Evolutionary conservation across 441 rosid genomes (phyloP).

Genomic region (Arabidopsis hybrid): DNA sequence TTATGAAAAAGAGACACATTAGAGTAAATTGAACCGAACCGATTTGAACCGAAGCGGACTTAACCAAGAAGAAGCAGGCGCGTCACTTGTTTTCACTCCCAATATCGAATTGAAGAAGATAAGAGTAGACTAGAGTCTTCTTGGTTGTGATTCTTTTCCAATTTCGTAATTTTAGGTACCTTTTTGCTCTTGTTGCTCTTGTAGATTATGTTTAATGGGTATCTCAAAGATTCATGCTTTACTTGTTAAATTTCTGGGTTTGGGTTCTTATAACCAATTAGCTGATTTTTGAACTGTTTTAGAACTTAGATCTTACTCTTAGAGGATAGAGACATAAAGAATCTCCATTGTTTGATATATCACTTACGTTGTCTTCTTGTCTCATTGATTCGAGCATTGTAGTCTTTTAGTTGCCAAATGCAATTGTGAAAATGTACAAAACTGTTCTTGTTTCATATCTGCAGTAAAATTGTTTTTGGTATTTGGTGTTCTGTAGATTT

Average conservation of each 20-base stretch:
- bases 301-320: slow-evolving; percentile 49
- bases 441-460: background rate
- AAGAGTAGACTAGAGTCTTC: too few species aligned
- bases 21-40: too few species aligned
- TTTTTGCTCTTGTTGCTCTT: too few species aligned
- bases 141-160: too few species aligned
- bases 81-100: background rate
- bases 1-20: too few species aligned
- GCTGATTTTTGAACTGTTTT: slow-evolving; percentile 1
- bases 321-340: background rate
- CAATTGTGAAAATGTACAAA: background rate
- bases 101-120: background rate
- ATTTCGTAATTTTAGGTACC: too few species aligned
- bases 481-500: background rate
- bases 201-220: background rate
- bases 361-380: background rate
- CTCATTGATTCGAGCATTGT: slow-evolving; percentile 14
- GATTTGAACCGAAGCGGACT: too few species aligned
- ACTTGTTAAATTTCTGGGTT: background rate
- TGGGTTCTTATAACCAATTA: slow-evolving; percentile 4
- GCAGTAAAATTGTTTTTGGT: background rate
- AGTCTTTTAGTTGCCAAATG: slow-evolving; percentile 3
- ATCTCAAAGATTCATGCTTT: background rate
- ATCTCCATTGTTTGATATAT: background rate
- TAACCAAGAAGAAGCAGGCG: too few species aligned